Base-by-base conservation (phyloP, 2,329 filamentous ascomycete genomes). In the Cladophialophora immunda region DNA sequence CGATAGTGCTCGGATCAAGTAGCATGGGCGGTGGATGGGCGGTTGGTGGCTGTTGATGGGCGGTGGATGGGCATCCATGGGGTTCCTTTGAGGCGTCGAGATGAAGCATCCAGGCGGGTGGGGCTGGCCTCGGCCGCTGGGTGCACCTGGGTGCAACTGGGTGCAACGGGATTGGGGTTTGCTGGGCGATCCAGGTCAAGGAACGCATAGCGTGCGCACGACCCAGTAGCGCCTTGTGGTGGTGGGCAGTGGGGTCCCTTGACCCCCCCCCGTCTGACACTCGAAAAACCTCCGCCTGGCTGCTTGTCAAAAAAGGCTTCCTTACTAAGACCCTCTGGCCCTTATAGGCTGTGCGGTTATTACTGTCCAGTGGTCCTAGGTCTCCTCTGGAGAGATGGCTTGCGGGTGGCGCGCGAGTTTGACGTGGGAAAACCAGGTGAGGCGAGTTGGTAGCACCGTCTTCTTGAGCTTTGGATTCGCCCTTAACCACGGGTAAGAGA, bases 1-100 rank as follows among this genome's bases (percentile, higher is more conserved):
- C 32, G 58, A 52, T 61, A 59, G 58, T 61, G 58, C 58, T 61
- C 58, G 58, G 58, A 61, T 61, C 45, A 52, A 61, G 34, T 32
- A 27, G 27, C 52, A 55, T 61, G 58, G 58, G 58, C 45, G 32
- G 50, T 61, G 29, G 58, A 61, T 41, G 58, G 45, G 45, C 45
- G n/a, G 45, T 25, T 50, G 19, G 45, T 25, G 19, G n/a, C 45
- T 50, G 22, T 25, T 25, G 22, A 13, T 50, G 45, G 45, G 45
- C 19, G 45, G 45, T 50, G 45, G 45, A 50, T 50, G 19, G 45
- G 47, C 30, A 38, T 38, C 29, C 30, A 61, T 61, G 58, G 58
- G 29, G 41, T 61, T 53, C 45, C 58, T 61, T 50, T 38, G 47
- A n/a, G 58, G 58, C 45, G 45, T 61, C 58, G 58, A 61, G 58